Evolutionary conservation across 129 eudicot genomes (phyloP).

Genomic region (Arctium minus): DNA sequence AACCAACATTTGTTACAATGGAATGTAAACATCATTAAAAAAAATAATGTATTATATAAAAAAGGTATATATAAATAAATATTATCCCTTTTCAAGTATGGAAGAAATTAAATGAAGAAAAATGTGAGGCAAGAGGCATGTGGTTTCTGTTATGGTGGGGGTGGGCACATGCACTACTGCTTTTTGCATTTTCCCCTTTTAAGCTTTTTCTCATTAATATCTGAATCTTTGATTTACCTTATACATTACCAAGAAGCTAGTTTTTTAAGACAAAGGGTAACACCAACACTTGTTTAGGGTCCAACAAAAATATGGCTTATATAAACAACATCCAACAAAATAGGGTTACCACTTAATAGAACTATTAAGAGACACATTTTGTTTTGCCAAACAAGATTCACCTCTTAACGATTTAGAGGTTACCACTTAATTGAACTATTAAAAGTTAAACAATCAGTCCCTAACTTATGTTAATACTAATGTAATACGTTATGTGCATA

Average conservation of each 20-base stretch:
- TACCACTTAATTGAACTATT: no score
- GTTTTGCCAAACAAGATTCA: no score
- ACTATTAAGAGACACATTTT: no score
- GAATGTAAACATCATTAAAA: neutral
- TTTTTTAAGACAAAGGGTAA: neutral
- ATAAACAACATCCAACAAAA: no score
- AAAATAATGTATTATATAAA: neutral
- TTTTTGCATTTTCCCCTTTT: conserved; percentile 18
- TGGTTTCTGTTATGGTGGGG: conserved; percentile 38
- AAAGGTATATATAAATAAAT: neutral
- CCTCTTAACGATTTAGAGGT: no score
- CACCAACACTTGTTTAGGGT: no score
- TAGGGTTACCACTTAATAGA: no score
- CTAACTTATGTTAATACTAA: no score
- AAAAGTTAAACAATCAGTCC: no score
- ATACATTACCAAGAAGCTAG: neutral
- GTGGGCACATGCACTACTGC: conserved; percentile 25
- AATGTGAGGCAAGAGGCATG: conserved; percentile 15
- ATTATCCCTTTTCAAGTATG: neutral
- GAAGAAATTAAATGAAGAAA: neutral
- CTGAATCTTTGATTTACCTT: neutral
- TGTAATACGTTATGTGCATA: no score
- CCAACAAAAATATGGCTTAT: no score
- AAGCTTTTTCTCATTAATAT: conserved; percentile 12
- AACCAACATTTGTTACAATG: neutral